Conservation (phyloP, 371 early-diverging fungal genomes). For the Actinomucor elegans region DNA sequence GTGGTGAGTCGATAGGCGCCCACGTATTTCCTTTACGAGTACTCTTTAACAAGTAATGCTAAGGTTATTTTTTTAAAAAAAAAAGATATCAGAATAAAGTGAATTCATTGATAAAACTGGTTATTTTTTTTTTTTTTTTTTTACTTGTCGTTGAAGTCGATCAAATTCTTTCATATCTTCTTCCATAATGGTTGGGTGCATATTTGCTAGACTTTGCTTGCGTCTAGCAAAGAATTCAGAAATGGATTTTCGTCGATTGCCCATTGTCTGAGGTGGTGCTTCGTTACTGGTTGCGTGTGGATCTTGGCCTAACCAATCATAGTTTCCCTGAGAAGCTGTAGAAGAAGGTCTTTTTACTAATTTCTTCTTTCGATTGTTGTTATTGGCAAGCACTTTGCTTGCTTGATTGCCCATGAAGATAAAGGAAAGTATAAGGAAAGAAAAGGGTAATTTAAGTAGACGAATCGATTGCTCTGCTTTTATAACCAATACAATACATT, state of each 20-base stretch:
- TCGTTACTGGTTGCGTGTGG: conserved; percentile 8
- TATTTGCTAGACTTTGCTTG: conserved; percentile 29
- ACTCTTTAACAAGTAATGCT: conserved; percentile 50
- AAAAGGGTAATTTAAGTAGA: background rate
- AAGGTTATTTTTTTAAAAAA: too few relatives aligned
- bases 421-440: background rate
- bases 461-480: background rate
- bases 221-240: conserved; percentile 47
- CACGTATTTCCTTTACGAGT: conserved; percentile 42
- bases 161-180: conserved; percentile 44
- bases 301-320: conserved; percentile 41
- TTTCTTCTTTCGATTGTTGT: conserved; percentile 12
- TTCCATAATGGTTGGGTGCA: conserved; percentile 24
- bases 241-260: conserved; percentile 40
- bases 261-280: background rate
- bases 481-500: conserved; percentile 3
- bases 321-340: conserved; percentile 40
- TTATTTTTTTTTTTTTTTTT: too few relatives aligned
- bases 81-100: background rate
- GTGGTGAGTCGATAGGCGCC: conserved; percentile 36
- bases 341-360: too few relatives aligned
- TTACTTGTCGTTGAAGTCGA: conserved; percentile 45
- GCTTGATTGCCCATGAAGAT: conserved; percentile 45
- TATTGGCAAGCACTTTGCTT: conserved; percentile 24
- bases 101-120: too few relatives aligned